A percentile compares a stretch with the other conserved stretches of the same genome.
phyloP scores from a whole-genome alignment of 345 rosid species.

The Rhodamnia rubescens region DNA sequence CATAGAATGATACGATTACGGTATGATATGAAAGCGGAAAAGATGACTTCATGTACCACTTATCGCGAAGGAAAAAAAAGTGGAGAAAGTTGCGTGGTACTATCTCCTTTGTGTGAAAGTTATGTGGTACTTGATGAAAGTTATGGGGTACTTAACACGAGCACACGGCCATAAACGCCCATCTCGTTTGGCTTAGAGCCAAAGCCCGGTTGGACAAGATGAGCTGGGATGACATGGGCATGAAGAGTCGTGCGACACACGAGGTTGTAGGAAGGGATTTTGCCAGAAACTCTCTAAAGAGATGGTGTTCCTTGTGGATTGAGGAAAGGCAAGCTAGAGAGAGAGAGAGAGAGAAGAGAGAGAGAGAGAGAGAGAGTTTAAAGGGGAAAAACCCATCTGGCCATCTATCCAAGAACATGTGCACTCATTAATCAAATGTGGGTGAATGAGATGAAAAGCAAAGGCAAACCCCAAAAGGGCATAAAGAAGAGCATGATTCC shows the following conservation, averaged over 20 bases:
- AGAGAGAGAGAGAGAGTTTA: conserved; percentile 8
- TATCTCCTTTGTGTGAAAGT: background rate
- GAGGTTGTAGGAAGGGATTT: background rate
- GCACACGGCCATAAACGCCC: background rate
- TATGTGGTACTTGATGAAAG: background rate
- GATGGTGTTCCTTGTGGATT: background rate
- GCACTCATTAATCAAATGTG: conserved; percentile 28
- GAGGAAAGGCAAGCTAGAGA: background rate
- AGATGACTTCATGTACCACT: background rate
- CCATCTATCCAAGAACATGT: conserved; percentile 33
- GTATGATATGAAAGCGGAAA: background rate
- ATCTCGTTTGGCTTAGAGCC: background rate
- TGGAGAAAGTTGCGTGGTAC: background rate
- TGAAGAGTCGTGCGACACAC: background rate
- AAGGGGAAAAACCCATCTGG: conserved; percentile 33
- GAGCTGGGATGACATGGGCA: background rate
- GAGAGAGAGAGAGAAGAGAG: background rate
- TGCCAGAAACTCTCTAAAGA: background rate
- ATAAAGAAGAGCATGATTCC: conserved; percentile 36
- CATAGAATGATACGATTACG: background rate
- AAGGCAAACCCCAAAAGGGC: conserved; percentile 5
- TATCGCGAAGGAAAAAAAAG: background rate
- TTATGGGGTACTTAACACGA: background rate
- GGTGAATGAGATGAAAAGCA: conserved; percentile 28
- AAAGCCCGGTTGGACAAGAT: background rate